Evolutionary conservation across 805 yeast species (phyloP).

Genomic region (Saturnispora halmiae): DNA sequence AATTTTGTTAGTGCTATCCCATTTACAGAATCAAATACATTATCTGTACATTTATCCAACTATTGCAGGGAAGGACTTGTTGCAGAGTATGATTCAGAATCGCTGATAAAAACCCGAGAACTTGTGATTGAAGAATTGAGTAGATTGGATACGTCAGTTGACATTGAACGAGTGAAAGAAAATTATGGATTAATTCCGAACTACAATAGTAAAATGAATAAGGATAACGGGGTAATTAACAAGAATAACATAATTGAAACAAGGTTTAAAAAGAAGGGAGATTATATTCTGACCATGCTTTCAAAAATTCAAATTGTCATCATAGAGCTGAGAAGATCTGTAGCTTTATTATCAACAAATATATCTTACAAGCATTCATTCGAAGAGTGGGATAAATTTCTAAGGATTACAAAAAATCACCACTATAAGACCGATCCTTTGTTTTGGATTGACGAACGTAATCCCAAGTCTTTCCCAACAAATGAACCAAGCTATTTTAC

Average conservation of each 20-base stretch:
- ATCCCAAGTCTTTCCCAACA: slow-evolving; percentile 64
- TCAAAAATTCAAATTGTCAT: slow-evolving; percentile 23
- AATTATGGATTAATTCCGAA: slow-evolving; percentile 7
- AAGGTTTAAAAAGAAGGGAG: slow-evolving; percentile 21
- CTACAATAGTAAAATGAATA: slow-evolving; percentile 3
- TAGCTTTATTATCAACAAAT: slow-evolving; percentile 29
- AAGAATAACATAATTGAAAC: slow-evolving; percentile 14
- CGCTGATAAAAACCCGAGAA: slow-evolving; percentile 8
- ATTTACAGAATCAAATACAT: slow-evolving; percentile 14
- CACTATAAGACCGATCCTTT: slow-evolving; percentile 19
- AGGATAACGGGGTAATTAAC: slow-evolving; percentile 8
- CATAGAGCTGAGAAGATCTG: slow-evolving; percentile 26
- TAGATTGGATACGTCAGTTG: slow-evolving; percentile 16
- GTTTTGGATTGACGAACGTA: slow-evolving; percentile 57
- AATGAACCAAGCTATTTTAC: slow-evolving; percentile 56
- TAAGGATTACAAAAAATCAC: slow-evolving; percentile 26
- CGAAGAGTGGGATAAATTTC: slow-evolving; percentile 43
- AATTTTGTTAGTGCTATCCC: slow-evolving; percentile 16
- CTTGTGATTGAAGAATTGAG: slow-evolving; percentile 13
- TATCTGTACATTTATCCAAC: slow-evolving; percentile 18
- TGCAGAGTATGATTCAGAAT: slow-evolving; percentile 7
- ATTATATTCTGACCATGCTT: slow-evolving; percentile 18
- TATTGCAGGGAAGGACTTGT: slow-evolving; percentile 19
- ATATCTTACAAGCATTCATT: slow-evolving; percentile 37
- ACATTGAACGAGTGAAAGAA: slow-evolving; percentile 8